phyloP scores from a whole-genome alignment of 176 grass and related monocot genomes.

The Leersia perrieri region DNA sequence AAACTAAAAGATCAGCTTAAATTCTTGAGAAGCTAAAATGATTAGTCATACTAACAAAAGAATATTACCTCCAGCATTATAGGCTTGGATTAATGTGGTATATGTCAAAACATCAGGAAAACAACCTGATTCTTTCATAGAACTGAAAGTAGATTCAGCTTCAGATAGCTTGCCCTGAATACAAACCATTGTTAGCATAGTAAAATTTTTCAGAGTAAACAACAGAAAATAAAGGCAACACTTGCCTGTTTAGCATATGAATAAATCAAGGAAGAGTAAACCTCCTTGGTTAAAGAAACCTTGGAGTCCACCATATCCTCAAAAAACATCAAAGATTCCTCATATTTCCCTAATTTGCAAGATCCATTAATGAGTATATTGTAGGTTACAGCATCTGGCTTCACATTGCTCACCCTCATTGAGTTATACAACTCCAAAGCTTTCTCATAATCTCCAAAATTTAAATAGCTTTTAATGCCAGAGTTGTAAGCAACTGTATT shows the following conservation, averaged over 20 bases:
- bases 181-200: slow-evolving; percentile 38
- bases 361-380: slow-evolving; percentile 88
- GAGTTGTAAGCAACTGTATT: slow-evolving; percentile 92
- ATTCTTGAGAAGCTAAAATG: neutral
- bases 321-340: slow-evolving; percentile 70
- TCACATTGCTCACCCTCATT: slow-evolving; percentile 68
- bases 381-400: slow-evolving; percentile 74
- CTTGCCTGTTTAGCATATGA: slow-evolving; percentile 81
- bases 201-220: slow-evolving; percentile 23
- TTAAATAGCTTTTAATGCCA: slow-evolving; percentile 83
- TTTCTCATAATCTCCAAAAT: slow-evolving; percentile 73
- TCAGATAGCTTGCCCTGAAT: slow-evolving; percentile 73
- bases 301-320: slow-evolving; percentile 67
- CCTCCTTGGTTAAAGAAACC: slow-evolving; percentile 82
- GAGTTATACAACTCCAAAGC: slow-evolving; percentile 64
- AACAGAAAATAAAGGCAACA: slow-evolving; percentile 17
- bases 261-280: slow-evolving; percentile 89
- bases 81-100: slow-evolving; percentile 82
- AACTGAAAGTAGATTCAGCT: slow-evolving; percentile 73
- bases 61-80: slow-evolving; percentile 63
- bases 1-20: slow-evolving; percentile 37
- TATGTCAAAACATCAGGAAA: slow-evolving; percentile 95
- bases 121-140: slow-evolving; percentile 70
- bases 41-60: slow-evolving; percentile 27
- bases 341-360: slow-evolving; percentile 68